A percentile compares a stretch with the other conserved stretches of the same genome.
phyloP scores from a whole-genome alignment of 2,329 filamentous ascomycete genomes.

The Fusarium udum region DNA sequence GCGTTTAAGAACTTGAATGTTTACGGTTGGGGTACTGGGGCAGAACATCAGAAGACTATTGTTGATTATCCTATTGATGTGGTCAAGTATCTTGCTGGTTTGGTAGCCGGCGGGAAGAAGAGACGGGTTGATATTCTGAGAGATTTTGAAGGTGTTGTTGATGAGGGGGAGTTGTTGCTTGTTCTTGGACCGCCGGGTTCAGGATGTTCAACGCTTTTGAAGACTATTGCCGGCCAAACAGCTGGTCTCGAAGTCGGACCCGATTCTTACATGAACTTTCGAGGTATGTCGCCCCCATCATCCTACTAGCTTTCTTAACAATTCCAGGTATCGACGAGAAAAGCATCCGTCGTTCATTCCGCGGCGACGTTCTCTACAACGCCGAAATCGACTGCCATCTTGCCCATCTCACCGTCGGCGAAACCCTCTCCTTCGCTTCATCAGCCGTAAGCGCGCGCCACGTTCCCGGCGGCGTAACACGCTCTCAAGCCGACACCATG shows the following conservation, averaged over 20 bases:
- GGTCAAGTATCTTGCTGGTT: neutral
- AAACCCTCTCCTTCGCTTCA: slow-evolving; percentile 71
- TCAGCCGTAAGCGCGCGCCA: slow-evolving; percentile 62
- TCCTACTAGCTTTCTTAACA: neutral
- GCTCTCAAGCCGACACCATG: slow-evolving; percentile 35
- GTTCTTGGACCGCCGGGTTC: slow-evolving; percentile 62
- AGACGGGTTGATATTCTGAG: slow-evolving; percentile 40
- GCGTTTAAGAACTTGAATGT: slow-evolving; percentile 43
- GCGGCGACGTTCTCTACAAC: slow-evolving; percentile 70
- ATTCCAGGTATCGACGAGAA: slow-evolving; percentile 41
- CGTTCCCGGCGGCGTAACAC: slow-evolving; percentile 44
- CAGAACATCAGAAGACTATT: slow-evolving; percentile 39
- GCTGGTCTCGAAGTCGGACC: slow-evolving; percentile 47
- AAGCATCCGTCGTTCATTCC: slow-evolving; percentile 55
- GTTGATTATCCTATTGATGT: slow-evolving; percentile 37
- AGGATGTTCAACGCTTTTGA: slow-evolving; percentile 67
- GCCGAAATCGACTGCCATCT: slow-evolving; percentile 73
- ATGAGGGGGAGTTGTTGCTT: slow-evolving; percentile 44
- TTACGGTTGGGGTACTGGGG: slow-evolving; percentile 40
- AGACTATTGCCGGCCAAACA: slow-evolving; percentile 64
- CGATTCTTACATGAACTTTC: slow-evolving; percentile 58
- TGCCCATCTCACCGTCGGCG: slow-evolving; percentile 71
- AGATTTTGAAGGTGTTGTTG: slow-evolving; percentile 44
- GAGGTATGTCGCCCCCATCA: slow-evolving; percentile 47
- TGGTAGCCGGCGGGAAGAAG: slow-evolving; percentile 9